A percentile compares a stretch with the other conserved stretches of the same genome.
These are phyloP conservation scores for Volutella citrinella DNA, from an alignment of 2,329 filamentous ascomycete genomes.

Conservation along the genomic window DNA sequence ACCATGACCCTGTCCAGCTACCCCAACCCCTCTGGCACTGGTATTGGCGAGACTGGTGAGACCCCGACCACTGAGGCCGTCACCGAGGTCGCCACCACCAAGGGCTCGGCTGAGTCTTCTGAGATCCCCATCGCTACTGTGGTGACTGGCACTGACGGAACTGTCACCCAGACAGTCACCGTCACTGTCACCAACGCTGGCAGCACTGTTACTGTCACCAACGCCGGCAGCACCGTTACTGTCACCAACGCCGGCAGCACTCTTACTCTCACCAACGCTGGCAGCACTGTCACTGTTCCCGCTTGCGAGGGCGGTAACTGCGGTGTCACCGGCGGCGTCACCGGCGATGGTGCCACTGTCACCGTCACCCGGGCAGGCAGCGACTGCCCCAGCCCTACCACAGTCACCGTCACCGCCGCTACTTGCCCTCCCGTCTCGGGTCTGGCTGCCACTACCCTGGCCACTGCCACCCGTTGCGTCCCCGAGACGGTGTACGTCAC, in stretches of 20 bases:
- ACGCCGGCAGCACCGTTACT: slow-evolving; percentile 5
- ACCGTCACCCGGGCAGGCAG: slow-evolving; percentile 13
- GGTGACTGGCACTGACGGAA: neutral
- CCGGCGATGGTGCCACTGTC: slow-evolving; percentile 5
- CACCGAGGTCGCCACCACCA: slow-evolving; percentile 15
- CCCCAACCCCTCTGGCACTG: slow-evolving; percentile 1
- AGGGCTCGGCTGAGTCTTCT: no score
- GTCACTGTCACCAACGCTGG: slow-evolving; percentile 2
- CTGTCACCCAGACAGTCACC: slow-evolving; percentile 11
- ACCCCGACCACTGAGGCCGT: no score
- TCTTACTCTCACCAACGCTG: slow-evolving; percentile 5
- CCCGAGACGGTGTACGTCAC: slow-evolving; percentile 25
- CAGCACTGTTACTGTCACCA: slow-evolving; percentile 5
- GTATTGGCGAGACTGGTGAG: no score
- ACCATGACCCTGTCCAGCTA: slow-evolving; percentile 12
- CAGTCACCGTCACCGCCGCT: slow-evolving; percentile 11
- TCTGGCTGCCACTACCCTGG: slow-evolving; percentile 19
- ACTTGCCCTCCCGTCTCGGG: slow-evolving; percentile 4
- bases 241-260: slow-evolving; percentile 1
- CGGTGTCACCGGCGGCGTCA: neutral
- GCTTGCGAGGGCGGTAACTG: neutral
- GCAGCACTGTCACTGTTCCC: slow-evolving; percentile 3
- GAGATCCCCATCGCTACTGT: slow-evolving; percentile 8
- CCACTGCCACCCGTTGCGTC: slow-evolving; percentile 14
- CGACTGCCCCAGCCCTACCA: slow-evolving; percentile 1